phyloP scores from a whole-genome alignment of 2,329 filamentous ascomycete species.

The Cytospora paraplurivora region DNA sequence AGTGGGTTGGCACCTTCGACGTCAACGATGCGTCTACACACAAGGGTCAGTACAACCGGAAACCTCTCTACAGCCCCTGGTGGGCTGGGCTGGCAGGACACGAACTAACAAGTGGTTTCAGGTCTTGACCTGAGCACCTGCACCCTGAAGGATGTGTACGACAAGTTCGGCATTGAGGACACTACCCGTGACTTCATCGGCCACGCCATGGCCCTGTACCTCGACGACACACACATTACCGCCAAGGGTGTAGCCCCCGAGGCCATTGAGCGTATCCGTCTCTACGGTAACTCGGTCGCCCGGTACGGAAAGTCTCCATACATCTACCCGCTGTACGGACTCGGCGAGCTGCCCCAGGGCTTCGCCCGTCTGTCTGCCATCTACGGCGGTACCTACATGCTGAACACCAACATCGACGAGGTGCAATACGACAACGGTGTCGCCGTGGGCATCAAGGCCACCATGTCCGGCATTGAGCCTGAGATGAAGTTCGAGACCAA shows the following conservation, averaged over 20 bases:
- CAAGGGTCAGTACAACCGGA: constrained; percentile 67
- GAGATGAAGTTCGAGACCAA: constrained; percentile 97
- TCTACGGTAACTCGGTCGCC: constrained; percentile 97
- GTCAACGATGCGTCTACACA: constrained; percentile 79
- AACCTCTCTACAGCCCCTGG: not conserved
- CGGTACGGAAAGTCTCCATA: constrained; percentile 98
- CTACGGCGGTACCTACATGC: constrained; percentile 99
- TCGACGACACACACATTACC: constrained; percentile 84
- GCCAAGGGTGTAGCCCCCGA: constrained; percentile 74
- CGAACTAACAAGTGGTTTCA: constrained; percentile 38
- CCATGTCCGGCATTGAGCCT: constrained; percentile 81
- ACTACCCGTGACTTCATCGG: constrained; percentile 94
- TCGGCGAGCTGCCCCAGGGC: constrained; percentile 95
- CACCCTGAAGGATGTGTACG: constrained; percentile 98
- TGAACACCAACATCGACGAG: constrained; percentile 94
- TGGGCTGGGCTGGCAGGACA: not conserved
- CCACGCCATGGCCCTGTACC: constrained; percentile 96
- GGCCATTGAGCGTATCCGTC: constrained; percentile 85
- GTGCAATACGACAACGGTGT: constrained; percentile 81
- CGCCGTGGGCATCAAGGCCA: constrained; percentile 94
- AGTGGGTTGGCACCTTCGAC: constrained; percentile 91
- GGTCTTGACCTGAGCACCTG: constrained; percentile 76
- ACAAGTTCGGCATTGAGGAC: constrained; percentile 92
- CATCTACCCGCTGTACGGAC: constrained; percentile 97
- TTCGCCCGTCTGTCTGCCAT: constrained; percentile 97